Conservation (phyloP, 352 stramenopile species). For the Pythium rishiriense region DNA sequence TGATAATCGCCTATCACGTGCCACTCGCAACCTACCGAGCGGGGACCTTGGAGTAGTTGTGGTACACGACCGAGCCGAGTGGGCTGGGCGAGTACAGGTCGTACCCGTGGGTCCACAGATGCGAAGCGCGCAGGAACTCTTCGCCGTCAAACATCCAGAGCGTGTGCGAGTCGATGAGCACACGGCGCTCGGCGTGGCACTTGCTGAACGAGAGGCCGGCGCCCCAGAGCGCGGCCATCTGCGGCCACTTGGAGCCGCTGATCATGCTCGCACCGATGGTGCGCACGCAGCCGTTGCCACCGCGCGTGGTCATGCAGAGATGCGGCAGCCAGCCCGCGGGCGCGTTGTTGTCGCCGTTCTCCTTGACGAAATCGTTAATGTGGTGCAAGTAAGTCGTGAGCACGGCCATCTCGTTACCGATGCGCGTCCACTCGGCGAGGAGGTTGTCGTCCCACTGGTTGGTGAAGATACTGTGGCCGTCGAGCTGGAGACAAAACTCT, state of each 20-base stretch:
- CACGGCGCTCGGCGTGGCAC: conserved; percentile 76
- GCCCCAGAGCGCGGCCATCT: conserved; percentile 74
- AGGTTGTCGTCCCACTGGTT: conserved; percentile 82
- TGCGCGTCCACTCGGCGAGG: conserved; percentile 66
- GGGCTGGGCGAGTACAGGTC: conserved; percentile 41
- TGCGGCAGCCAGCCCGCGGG: conserved; percentile 58
- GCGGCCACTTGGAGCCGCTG: conserved; percentile 62
- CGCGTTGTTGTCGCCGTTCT: conserved; percentile 73
- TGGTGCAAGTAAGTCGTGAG: conserved; percentile 83
- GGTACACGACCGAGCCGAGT: conserved; percentile 42
- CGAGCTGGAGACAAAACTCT: conserved; percentile 85
- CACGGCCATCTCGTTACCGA: conserved; percentile 85
- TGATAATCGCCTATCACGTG: background rate
- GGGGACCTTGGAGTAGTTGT: conserved; percentile 47
- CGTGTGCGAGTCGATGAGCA: conserved; percentile 76
- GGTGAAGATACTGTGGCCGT: conserved; percentile 86
- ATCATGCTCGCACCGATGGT: conserved; percentile 85
- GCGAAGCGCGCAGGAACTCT: conserved; percentile 40
- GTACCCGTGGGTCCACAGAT: conserved; percentile 44
- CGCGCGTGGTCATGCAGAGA: conserved; percentile 72
- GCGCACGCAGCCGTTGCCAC: conserved; percentile 62
- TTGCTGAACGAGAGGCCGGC: conserved; percentile 84
- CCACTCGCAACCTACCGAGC: conserved; percentile 24
- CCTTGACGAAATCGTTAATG: conserved; percentile 78
- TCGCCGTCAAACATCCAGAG: conserved; percentile 55